phyloP scores from a whole-genome alignment of 192 early-diverging fungal species.

The Coemansia sp. region DNA sequence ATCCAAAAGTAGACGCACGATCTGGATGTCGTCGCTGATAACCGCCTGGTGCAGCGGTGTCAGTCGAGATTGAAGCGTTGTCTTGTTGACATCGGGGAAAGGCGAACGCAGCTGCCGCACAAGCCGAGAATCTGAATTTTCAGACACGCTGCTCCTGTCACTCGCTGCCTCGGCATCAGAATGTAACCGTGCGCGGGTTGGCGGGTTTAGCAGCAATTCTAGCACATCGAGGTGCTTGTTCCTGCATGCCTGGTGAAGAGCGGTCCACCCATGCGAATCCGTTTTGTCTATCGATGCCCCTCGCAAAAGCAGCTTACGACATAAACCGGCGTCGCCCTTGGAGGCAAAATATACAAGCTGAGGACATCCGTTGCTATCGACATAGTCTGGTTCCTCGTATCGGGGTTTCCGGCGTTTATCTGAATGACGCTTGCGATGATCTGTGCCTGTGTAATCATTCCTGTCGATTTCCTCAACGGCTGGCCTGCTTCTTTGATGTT shows the following conservation, averaged over 20 bases:
- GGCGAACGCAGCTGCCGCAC: constrained; percentile 37
- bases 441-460: neutral
- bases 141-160: constrained; percentile 13
- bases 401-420: constrained; percentile 32
- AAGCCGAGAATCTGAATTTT: constrained; percentile 16
- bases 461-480: neutral
- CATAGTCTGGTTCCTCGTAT: constrained; percentile 35
- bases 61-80: constrained; percentile 20
- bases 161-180: neutral
- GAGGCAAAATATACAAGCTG: constrained; percentile 50
- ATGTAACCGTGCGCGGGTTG: constrained; percentile 15
- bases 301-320: constrained; percentile 40
- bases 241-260: constrained; percentile 43
- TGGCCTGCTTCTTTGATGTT: neutral
- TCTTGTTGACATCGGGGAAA: constrained; percentile 39
- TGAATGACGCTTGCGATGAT: constrained; percentile 16
- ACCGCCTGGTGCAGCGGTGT: constrained; percentile 49
- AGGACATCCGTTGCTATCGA: constrained; percentile 29
- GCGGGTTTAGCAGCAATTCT: constrained; percentile 36
- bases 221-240: constrained; percentile 29
- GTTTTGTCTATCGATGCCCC: constrained; percentile 32
- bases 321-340: constrained; percentile 31
- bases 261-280: constrained; percentile 40
- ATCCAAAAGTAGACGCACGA: constrained; percentile 37
- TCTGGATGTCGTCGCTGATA: constrained; percentile 21